Evolutionary conservation across 345 rosid genomes (phyloP), one percentile per base, ranked within the genome.

Genomic region (Citrus mangshanensis): DNA sequence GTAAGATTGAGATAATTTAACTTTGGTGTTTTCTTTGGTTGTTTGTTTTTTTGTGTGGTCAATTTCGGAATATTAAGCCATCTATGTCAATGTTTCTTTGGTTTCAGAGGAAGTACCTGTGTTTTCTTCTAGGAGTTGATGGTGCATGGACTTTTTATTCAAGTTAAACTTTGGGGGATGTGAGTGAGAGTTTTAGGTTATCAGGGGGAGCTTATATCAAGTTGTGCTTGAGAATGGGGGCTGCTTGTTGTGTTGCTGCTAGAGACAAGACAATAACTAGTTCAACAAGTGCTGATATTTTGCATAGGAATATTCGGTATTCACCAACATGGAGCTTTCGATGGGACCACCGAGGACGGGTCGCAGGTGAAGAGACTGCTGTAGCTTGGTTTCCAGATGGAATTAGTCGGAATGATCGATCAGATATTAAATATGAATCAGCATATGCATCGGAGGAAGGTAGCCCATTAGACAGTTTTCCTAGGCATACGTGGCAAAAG

Each of bases 271-370:
- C 84, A 79, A 95, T 97, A 30, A 85, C 89, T 37, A 81, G 75
- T 86, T 90, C 85, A 79, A 81, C 91, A 21, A 88, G 89, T 79
- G 81, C 84, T 78, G 98, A 92, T 28, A 74, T 81, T 64, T 77
- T 91, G 72, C 93, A 84, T 77, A 87, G 95, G 85, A 90, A 88
- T 83, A 59, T 90, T n/a, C 87, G 95, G 77, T 68, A 87, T 86
- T 97, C 99, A 25, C 99, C 99, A 0, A 84, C 90, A 13, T 94
- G 98, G 98, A 97, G 97, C 85, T 92, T 93, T 66, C 86, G 93
- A 65, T 97, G 99, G 99, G 99, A 97, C 81, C 89, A 89, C 78
- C 84, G 98, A 81, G 98, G 98, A 69, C 93, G 98, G 54, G 99
- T 97, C 54, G 98, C 99, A 0, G 98, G 97, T 49, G 99, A 97